A percentile compares a stretch with the other conserved stretches of the same genome.
These are phyloP conservation scores for Podospora bellae-mahoneyi DNA, from an alignment of 495 filamentous ascomycete genomes.

Conservation along the genomic window DNA sequence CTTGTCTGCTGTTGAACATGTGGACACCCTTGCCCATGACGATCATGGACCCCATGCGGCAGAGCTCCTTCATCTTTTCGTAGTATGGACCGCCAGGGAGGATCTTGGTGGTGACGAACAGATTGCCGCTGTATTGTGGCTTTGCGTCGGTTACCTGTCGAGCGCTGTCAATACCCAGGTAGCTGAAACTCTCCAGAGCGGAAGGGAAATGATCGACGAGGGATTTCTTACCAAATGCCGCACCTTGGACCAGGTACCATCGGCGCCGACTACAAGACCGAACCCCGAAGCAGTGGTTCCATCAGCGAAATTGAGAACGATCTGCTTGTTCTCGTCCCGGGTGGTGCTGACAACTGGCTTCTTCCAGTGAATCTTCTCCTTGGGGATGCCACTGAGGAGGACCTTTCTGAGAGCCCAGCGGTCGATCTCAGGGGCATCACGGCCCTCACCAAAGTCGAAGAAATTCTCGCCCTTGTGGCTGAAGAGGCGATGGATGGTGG, in stretches of 20 bases:
- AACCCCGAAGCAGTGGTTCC: slow-evolving; percentile 28
- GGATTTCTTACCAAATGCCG: slow-evolving; percentile 27
- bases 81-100: no score
- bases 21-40: slow-evolving; percentile 21
- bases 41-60: slow-evolving; percentile 17
- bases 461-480: slow-evolving; percentile 12
- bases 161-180: background rate
- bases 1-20: slow-evolving; percentile 26
- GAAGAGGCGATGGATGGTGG: slow-evolving; percentile 26
- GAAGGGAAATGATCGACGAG: no score
- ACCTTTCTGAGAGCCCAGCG: slow-evolving; percentile 41
- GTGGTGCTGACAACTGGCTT: background rate
- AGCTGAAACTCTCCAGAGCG: no score
- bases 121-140: background rate
- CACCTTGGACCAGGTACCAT: slow-evolving; percentile 39
- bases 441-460: slow-evolving; percentile 9
- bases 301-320: slow-evolving; percentile 20
- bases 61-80: no score
- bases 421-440: slow-evolving; percentile 40
- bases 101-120: background rate
- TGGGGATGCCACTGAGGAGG: slow-evolving; percentile 40
- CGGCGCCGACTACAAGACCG: slow-evolving; percentile 34
- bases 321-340: background rate
- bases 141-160: background rate
- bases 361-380: slow-evolving; percentile 16